Conservation (phyloP, 2,329 filamentous ascomycete species). For the Aureobasidium leucospermi region DNA sequence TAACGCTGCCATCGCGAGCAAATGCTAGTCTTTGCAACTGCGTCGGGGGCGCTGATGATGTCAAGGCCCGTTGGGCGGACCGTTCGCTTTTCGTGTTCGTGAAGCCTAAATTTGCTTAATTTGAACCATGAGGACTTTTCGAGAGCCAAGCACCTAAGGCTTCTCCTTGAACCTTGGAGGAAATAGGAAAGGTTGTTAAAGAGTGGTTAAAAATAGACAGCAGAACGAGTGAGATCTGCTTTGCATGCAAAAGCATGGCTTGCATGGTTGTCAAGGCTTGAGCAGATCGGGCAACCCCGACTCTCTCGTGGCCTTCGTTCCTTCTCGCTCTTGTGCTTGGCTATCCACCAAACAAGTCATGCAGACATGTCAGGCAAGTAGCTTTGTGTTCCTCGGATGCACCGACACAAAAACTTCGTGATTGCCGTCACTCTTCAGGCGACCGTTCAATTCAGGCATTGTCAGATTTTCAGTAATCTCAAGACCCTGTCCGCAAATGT, state of each 20-base stretch:
- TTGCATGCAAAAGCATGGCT: background rate
- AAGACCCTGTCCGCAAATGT: background rate
- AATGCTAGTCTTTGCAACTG: background rate
- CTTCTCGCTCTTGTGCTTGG: constrained; percentile 1
- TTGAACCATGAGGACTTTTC: background rate
- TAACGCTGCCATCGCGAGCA: constrained; percentile 1
- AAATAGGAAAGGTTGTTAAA: background rate
- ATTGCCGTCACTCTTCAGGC: background rate
- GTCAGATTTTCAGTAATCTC: background rate
- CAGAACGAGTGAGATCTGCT: background rate
- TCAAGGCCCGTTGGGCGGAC: constrained; percentile 11
- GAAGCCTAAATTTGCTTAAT: constrained; percentile 9
- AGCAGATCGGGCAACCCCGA: background rate
- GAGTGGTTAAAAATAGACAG: constrained; percentile 6
- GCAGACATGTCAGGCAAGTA: background rate
- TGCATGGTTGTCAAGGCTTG: constrained; percentile 1
- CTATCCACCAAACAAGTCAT: background rate
- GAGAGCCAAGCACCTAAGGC: background rate
- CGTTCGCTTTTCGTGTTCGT: constrained; percentile 4
- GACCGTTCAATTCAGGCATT: background rate
- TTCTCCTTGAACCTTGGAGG: background rate
- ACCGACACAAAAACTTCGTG: background rate
- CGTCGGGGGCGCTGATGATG: constrained; percentile 7
- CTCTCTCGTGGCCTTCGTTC: background rate
- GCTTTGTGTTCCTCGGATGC: background rate